A percentile compares a stretch with the other conserved stretches of the same genome.
Evolutionary conservation across 176 grass and related monocot genomes (phyloP).

Genomic region (Thinopyrum elongatum): DNA sequence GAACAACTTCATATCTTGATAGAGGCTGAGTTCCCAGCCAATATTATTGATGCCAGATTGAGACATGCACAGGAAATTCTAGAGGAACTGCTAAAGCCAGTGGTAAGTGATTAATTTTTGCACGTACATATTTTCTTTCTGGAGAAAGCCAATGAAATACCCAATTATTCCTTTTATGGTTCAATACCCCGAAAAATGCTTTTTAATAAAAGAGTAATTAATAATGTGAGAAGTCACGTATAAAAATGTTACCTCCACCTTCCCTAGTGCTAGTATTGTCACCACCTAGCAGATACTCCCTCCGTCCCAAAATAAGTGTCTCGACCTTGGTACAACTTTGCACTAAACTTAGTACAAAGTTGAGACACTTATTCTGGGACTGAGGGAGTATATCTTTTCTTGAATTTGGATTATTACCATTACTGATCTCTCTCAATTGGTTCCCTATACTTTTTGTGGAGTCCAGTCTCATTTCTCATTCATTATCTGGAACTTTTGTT

Average conservation of each 20-base stretch:
- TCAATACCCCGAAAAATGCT: not conserved
- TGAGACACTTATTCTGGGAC: no score
- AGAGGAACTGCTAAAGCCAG: constrained; percentile 91
- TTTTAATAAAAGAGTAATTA: not conserved
- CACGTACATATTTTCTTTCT: not conserved
- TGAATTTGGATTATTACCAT: not conserved
- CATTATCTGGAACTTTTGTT: not conserved
- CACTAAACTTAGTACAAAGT: no score
- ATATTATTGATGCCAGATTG: constrained; percentile 82
- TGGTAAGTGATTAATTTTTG: constrained; percentile 49
- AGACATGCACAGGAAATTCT: constrained; percentile 89
- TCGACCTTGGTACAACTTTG: no score
- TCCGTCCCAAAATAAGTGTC: no score
- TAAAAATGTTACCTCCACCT: not conserved
- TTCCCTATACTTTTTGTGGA: not conserved
- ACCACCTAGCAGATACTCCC: not conserved
- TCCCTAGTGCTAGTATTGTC: not conserved
- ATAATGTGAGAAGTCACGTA: not conserved
- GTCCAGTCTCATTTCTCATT: not conserved
- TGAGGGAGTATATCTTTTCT: not conserved
- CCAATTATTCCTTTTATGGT: not conserved
- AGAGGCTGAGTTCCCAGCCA: constrained; percentile 87
- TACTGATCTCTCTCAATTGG: not conserved
- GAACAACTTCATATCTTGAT: constrained; percentile 95
- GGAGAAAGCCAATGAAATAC: not conserved